These are phyloP conservation scores for Aegilops bicornis DNA, from an alignment of 176 grass and related monocot species.

Conservation along the genomic window DNA sequence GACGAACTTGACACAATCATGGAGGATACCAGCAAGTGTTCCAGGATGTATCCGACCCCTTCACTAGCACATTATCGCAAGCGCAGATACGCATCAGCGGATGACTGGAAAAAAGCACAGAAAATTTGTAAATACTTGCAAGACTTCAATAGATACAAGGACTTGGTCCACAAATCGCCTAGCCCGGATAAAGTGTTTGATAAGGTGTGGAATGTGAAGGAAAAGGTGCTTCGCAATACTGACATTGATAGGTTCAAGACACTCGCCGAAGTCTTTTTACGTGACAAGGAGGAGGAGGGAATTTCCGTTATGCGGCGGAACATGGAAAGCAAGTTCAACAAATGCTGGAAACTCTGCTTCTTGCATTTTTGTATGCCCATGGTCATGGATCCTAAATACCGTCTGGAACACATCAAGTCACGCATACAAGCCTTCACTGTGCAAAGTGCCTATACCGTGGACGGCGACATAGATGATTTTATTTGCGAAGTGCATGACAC, in stretches of 20 bases:
- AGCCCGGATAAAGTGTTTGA: constrained; percentile 2
- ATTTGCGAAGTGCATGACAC: not conserved
- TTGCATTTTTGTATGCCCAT: constrained; percentile 28
- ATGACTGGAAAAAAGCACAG: not conserved
- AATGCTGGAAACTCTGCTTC: constrained; percentile 24
- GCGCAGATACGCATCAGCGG: constrained; percentile 20
- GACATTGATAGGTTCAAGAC: not conserved
- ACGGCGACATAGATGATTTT: not conserved
- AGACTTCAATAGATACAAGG: not conserved
- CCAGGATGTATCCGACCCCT: not conserved
- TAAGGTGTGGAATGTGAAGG: not conserved
- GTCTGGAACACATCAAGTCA: not conserved
- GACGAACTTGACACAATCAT: constrained; percentile 33
- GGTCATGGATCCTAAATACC: constrained; percentile 19
- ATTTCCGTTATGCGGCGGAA: not conserved
- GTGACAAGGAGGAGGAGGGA: not conserved
- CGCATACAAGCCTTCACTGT: not conserved
- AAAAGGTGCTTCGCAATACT: not conserved
- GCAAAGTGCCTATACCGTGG: not conserved
- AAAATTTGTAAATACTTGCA: constrained; percentile 19
- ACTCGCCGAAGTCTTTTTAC: not conserved
- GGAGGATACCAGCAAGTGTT: constrained; percentile 1
- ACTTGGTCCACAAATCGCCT: not conserved
- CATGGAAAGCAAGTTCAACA: constrained; percentile 17
- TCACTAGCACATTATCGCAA: constrained; percentile 22